Percentiles rank a stretch among this genome's conserved stretches.
Conservation (phyloP, 306 rosid genomes). For the Pterocarpus santalinus region DNA sequence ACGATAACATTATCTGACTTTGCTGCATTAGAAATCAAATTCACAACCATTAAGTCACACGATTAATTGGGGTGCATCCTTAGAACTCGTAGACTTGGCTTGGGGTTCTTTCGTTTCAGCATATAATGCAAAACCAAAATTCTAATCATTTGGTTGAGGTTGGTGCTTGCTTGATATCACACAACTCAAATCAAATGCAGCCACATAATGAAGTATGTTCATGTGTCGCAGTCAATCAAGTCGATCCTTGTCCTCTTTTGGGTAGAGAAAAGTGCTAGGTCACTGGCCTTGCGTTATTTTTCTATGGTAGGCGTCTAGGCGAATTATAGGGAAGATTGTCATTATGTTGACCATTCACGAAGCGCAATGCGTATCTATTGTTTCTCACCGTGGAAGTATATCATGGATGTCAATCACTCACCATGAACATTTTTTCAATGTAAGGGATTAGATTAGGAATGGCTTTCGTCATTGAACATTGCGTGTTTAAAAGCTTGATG, state of each 20-base stretch:
- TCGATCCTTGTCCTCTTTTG: conserved; percentile 38
- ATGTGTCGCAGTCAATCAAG: conserved; percentile 36
- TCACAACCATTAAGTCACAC: conserved; percentile 15
- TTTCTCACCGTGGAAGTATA: conserved; percentile 5
- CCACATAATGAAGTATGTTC: conserved; percentile 36
- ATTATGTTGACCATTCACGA: conserved; percentile 17
- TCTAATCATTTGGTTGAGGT: conserved; percentile 49
- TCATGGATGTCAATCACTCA: conserved; percentile 22
- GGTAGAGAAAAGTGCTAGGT: not conserved
- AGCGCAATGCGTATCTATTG: conserved; percentile 36
- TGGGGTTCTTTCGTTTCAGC: not conserved
- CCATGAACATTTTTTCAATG: conserved; percentile 27
- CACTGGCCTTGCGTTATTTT: not conserved
- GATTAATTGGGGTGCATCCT: not conserved
- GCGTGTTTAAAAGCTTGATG: conserved; percentile 38
- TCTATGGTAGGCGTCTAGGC: conserved; percentile 11
- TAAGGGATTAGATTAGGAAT: conserved; percentile 21
- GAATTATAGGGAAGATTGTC: not conserved
- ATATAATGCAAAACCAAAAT: conserved; percentile 30
- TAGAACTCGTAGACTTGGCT: not conserved
- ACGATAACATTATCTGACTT: conserved; percentile 46
- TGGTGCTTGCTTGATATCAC: conserved; percentile 38
- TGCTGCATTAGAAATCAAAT: conserved; percentile 34
- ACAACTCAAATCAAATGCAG: conserved; percentile 33
- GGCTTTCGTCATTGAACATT: conserved; percentile 41